Evolutionary conservation across 2,329 filamentous ascomycete genomes (phyloP), one percentile per base, ranked within the genome.

Genomic region (Calycina marina): DNA sequence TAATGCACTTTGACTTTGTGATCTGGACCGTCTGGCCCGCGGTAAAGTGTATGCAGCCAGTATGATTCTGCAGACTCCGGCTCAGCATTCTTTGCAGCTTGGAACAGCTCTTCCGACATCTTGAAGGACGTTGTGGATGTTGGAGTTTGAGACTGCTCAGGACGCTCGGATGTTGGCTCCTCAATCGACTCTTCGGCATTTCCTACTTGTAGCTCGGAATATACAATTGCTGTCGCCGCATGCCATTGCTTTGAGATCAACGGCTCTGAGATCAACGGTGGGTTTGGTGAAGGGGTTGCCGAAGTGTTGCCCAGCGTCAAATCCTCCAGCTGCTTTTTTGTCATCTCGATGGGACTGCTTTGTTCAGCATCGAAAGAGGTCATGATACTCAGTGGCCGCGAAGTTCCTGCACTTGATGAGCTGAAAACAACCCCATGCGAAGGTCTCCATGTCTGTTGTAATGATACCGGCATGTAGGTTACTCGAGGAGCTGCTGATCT

Each of bases 1-100:
- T 93, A 93, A 49, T 88, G 73, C 1, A 92, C 71, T 35, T 65
- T 68, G 28, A 83, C 70, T 31, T 63, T 66, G 25, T 69, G 52
- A 11, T 61, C 55, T 3, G 58, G 46, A 0, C 45, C 51, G 3
- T 46, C 40, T 26, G 65, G 55, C 4, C 66, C 67, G 6, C 71
- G 66, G 50, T 88, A 90, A 35, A 84, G 53, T 1, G 49, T 60
- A 51, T 85, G 70, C 2, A 67, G 72, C 79, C 79, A 90, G 50
- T 63, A 81, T 0, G 72, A 75, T 29, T 55, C 56, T 6, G 37
- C 47, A 0, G 60, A 57, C 6, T 58, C 67, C 4, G 54, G 42
- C 0, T 53, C 43, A 1, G 67, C 63, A 4, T 55, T 48, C 38
- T 60, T 63, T 2, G 72, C 72, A 2, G 57, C 55, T 4, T 55